These are phyloP conservation scores for Oxytropis ochrocephala DNA, from an alignment of 306 rosid genomes.

Conservation along the genomic window DNA sequence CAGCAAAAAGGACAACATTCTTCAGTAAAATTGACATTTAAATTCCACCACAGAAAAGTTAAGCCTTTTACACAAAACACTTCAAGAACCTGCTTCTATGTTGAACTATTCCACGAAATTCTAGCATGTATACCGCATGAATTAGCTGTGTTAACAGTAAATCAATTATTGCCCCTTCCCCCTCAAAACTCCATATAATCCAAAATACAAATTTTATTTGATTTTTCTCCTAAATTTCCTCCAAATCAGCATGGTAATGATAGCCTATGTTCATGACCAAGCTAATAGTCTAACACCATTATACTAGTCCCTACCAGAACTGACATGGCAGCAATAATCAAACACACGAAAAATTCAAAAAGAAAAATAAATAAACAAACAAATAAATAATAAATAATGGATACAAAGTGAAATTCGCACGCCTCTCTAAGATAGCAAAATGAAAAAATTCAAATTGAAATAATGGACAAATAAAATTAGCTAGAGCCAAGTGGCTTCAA, in stretches of 20 bases:
- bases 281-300: not conserved
- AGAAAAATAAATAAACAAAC: not conserved
- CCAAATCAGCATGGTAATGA: not conserved
- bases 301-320: not conserved
- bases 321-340: not conserved
- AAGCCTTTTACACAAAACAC: not conserved
- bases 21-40: not conserved
- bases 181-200: not conserved
- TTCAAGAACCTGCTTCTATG: not conserved
- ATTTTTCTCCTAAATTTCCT: not conserved
- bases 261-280: not conserved
- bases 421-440: not conserved
- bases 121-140: not conserved
- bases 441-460: not conserved
- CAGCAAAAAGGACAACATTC: constrained; percentile 9
- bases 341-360: not conserved
- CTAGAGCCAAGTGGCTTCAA: not conserved
- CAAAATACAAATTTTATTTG: not conserved
- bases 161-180: not conserved
- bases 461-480: not conserved
- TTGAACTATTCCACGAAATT: not conserved
- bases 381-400: not conserved
- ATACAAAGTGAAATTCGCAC: not conserved
- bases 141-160: not conserved
- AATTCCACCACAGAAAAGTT: not conserved